Conservation (phyloP, 2,329 filamentous ascomycete genomes). For the Trichoderma oligosporum region DNA sequence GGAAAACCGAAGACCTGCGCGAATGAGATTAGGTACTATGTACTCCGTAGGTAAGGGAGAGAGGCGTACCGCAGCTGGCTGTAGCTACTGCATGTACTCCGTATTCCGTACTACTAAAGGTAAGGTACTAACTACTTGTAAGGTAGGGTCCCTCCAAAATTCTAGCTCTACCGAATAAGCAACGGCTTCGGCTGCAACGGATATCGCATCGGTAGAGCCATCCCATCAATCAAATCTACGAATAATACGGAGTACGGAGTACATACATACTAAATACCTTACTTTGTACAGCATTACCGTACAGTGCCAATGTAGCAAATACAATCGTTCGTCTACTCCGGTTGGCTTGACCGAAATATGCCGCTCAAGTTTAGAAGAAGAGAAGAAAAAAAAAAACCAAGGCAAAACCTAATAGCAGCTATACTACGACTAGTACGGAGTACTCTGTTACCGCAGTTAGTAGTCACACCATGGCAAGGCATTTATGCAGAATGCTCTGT, state of each 20-base stretch:
- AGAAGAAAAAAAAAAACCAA: background rate
- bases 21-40: background rate
- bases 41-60: too few species aligned
- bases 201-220: conserved; percentile 7
- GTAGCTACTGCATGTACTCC: too few species aligned
- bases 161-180: background rate
- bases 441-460: background rate
- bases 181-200: conserved; percentile 16
- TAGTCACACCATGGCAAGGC: conserved; percentile 9
- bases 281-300: background rate
- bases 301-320: conserved; percentile 1
- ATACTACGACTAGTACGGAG: background rate
- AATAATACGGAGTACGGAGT: background rate
- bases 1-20: conserved; percentile 3
- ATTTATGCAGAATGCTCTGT: background rate
- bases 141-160: background rate
- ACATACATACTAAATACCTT: background rate
- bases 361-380: too few species aligned
- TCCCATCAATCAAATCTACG: background rate
- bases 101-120: too few species aligned
- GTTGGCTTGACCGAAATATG: conserved; percentile 9
- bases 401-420: background rate
- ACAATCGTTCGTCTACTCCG: too few species aligned
- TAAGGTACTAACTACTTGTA: background rate
- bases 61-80: too few species aligned